Evolutionary conservation across 495 filamentous ascomycete genomes (phyloP), one percentile per base, ranked within the genome.

Genomic region (Durotheca rogersii): DNA sequence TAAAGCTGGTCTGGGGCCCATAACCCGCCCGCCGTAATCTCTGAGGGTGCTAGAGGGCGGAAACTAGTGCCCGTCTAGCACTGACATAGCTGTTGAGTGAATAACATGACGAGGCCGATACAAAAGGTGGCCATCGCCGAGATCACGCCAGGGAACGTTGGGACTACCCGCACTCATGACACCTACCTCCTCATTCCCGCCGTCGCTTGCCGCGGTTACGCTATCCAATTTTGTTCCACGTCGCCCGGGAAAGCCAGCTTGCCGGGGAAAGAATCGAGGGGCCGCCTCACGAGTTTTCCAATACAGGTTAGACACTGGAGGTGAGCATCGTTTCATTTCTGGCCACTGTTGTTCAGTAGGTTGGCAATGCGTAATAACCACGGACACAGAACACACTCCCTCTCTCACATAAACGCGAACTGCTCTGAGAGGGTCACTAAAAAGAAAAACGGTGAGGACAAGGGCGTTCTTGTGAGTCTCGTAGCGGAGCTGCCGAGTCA

Each of bases 51-150:
- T 5, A 65, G 62, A 0, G 72, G 71, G 20, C 53, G 47, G 7
- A 47, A 33, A 1, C 37, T 48, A 7, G 41, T 48, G 10, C 69
- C 71, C 0, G 72, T 67, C 14, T 67, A 65, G 50, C 74, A 75
- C 40, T 73, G 69, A 38, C 73, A 72, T 25, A 70, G 38, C n/a
- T 72, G 57, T 47, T 75, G 72, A 12, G 68, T 58, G 17, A 66
- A 32, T 16, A 70, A 71, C 16, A 69, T 64, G 2, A 73, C 34
- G 3, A 75, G 57, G 0, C 71, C 71, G 1, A 72, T 56, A n/a
- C n/a, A n/a, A 12, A 73, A 56, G 14, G 70, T 63, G 4, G 72
- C 56, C 0, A 66, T 56, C 11, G 54, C 47, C 7, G 49, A 34
- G 15, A 58, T 15, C 3, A 48, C 49, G 16, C 48, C 44, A 3